Evolutionary conservation across 257 asterid species (phyloP), one percentile per base, ranked within the genome.

Genomic region (Petunia axillaris): DNA sequence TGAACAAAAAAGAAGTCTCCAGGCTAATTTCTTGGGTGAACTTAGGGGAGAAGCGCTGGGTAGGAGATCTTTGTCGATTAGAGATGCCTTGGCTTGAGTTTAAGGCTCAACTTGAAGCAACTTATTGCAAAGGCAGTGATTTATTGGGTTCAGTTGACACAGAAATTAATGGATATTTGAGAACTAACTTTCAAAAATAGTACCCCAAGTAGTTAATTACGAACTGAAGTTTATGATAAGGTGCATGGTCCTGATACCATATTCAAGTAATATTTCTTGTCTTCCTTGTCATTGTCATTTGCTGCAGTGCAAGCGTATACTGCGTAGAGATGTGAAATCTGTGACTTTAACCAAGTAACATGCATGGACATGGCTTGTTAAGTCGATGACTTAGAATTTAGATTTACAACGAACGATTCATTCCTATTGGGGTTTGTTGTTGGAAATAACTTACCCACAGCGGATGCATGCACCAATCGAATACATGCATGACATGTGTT

Each of bases 1-100:
- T 37, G 80, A 89, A 88, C 64, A 25, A 87, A 87, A 86, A 78
- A 80, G 93, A 89, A 75, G 89, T 80, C 48, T 90, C 84, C 70
- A 84, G 86, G 80, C 70, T 94, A 86, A 84, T 94, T 79, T 90
- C 93, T 65, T 85, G 89, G 88, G 89, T 83, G 59, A 89, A 87
- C 87, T 84, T 83, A 43, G 81, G 82, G 54, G 65, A 57, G 53
- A 86, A 76, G 81, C 73, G 80, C 3, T 78, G 7, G 39, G 84
- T 77, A 85, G 79, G 70, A 79, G 88, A 85, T 71, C 59, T 85
- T 83, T 82, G 85, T 81, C 82, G 84, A 37, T 46, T 83, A 35
- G 89, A 85, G 52, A 80, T 79, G 54, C 78, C 89, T 48, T 93
- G 94, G 96, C 84, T 60, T 54, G 90, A 92, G 50, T 85, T 87